Conservation (phyloP, 2,329 filamentous ascomycete genomes). For the Orbilia ellipsospora region DNA sequence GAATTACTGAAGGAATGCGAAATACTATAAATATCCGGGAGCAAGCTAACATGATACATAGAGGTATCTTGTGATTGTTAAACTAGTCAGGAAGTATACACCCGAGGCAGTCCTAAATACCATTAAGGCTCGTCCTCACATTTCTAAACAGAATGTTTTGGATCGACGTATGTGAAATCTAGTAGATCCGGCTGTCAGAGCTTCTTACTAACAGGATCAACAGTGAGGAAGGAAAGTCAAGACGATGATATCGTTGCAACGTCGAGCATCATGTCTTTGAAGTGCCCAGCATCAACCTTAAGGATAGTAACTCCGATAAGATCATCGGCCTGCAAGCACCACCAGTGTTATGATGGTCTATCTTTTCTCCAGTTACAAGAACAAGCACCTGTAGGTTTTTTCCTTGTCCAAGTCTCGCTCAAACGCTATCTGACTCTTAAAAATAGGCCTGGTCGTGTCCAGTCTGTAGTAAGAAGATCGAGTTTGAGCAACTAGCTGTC, state of each 20-base stretch:
- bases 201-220: slow-evolving; percentile 44
- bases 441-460: slow-evolving; percentile 86
- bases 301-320: slow-evolving; percentile 83
- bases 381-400: slow-evolving; percentile 74
- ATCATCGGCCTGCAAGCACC: slow-evolving; percentile 82
- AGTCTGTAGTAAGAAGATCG: slow-evolving; percentile 84
- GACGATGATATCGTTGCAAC: slow-evolving; percentile 84
- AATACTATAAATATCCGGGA: not conserved
- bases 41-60: slow-evolving; percentile 62
- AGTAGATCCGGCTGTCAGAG: not conserved
- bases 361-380: slow-evolving; percentile 95
- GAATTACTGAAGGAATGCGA: not conserved
- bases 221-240: slow-evolving; percentile 82
- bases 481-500: slow-evolving; percentile 83
- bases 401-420: no score
- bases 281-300: slow-evolving; percentile 89
- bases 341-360: slow-evolving; percentile 92
- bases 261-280: slow-evolving; percentile 87
- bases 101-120: slow-evolving; percentile 76
- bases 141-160: slow-evolving; percentile 83
- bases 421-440: not conserved
- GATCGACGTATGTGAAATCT: slow-evolving; percentile 74
- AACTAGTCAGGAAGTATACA: slow-evolving; percentile 78
- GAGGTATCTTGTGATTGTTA: slow-evolving; percentile 69
- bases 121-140: slow-evolving; percentile 75